A percentile compares a stretch with the other conserved stretches of the same genome.
These are phyloP conservation scores for Verticillium isaacii DNA, from an alignment of 2,329 filamentous ascomycete genomes.

Conservation along the genomic window DNA sequence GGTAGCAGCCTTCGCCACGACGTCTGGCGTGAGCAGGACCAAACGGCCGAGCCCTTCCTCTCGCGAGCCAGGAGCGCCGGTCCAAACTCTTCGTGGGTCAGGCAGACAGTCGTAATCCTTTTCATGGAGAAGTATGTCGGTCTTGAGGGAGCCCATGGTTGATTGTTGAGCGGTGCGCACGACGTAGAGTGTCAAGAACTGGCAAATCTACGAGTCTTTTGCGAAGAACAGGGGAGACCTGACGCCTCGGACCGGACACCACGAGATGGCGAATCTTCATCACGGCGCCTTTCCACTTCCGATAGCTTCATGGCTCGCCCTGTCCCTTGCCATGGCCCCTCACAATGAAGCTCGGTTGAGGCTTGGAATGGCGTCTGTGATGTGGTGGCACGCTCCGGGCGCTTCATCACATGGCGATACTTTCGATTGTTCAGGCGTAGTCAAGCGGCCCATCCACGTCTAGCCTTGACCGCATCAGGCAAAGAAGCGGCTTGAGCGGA, in stretches of 20 bases:
- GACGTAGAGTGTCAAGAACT: background rate
- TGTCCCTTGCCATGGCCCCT: background rate
- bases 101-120: slow-evolving; percentile 36
- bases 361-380: too few species aligned
- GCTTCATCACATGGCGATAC: background rate
- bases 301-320: background rate
- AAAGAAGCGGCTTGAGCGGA: too few species aligned
- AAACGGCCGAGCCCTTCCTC: slow-evolving; percentile 50
- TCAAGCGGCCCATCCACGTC: background rate
- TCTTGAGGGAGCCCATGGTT: background rate
- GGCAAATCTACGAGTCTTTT: too few species aligned
- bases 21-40: slow-evolving; percentile 44
- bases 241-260: too few species aligned
- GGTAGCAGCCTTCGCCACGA: slow-evolving; percentile 42
- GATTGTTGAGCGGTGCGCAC: background rate
- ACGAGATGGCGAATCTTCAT: background rate
- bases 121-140: background rate
- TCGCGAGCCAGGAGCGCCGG: slow-evolving; percentile 34
- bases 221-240: too few species aligned
- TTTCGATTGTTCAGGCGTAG: background rate
- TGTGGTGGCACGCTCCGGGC: background rate
- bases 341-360: background rate
- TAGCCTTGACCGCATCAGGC: too few species aligned
- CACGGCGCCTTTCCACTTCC: background rate
- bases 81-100: slow-evolving; percentile 43